Base-by-base conservation (phyloP, 495 filamentous ascomycete species). In the Geoglossum glabrum region DNA sequence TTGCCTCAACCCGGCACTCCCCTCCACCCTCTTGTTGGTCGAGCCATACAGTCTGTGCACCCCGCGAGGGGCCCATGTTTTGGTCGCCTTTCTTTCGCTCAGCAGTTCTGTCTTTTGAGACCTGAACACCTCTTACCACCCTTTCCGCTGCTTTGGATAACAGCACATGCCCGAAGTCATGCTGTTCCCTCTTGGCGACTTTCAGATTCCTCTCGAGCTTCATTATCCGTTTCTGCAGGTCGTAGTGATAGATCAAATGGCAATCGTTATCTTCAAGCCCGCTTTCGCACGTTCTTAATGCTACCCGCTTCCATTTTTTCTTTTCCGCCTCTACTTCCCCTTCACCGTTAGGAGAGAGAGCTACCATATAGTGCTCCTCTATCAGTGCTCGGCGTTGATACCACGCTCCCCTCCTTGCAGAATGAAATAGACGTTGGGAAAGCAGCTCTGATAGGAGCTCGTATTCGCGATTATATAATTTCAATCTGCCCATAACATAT, bases 361-460 rank as follows among this genome's bases (percentile, higher is more conserved):
- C 72, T 66, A 78, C 74, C 86, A 96, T 90, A 65, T 98, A 97
- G 61, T 90, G 87, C 68, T 98, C 92, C 70, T 98, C 92, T 19
- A 98, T 67, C 6, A 98, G 70, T 0, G 92, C 92, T 70, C 90
- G 95, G 17, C 92, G 86, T 67, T 96, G 89, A 65, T 96, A 97
- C 92, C 92, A 98, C 0, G 81, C 81, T 0, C 92, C 92, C 25
- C 90, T 81, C 27, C 90, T 77, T 15, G 87, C 77, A 40, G 83
- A 73, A 65, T 97, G 90, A 66, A 96, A 95, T 11, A 93, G 76
- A 4, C 76, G 79, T 63, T 97, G 92, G 19, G 67, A 68, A 2
- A 98, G 83, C 1, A 98, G 76, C 61, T 92, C 87, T 1, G 68
- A 72, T 0, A 95, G 70, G 1, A 94, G 68, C 19, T 76, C 71